These are phyloP conservation scores for Zygosaccharomyces siamensis DNA, from an alignment of 805 yeast genomes.

Conservation along the genomic window DNA sequence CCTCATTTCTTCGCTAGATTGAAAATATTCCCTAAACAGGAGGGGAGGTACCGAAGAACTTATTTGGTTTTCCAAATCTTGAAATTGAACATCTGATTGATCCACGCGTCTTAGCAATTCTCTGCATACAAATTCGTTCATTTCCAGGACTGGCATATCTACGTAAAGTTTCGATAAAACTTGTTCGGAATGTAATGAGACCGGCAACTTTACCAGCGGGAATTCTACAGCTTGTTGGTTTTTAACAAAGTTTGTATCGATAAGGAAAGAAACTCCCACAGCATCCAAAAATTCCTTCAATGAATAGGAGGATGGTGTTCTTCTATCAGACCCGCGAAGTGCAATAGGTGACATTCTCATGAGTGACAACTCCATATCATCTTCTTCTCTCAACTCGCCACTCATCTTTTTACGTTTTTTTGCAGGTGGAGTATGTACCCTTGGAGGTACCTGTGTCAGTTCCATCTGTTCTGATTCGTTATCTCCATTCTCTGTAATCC, in stretches of 20 bases:
- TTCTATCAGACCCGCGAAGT: slow-evolving; percentile 8
- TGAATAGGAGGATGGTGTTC: slow-evolving; percentile 8
- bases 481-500: too few species aligned
- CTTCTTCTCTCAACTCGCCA: slow-evolving; percentile 7
- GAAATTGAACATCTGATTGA: slow-evolving; percentile 46
- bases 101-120: slow-evolving; percentile 48
- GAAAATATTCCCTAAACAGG: slow-evolving; percentile 46
- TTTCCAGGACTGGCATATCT: slow-evolving; percentile 35
- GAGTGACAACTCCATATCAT: slow-evolving; percentile 19
- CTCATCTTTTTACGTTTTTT: slow-evolving; percentile 6
- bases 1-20: slow-evolving; percentile 37
- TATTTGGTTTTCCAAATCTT: slow-evolving; percentile 44
- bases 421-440: slow-evolving; percentile 6
- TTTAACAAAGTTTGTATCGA: slow-evolving; percentile 16
- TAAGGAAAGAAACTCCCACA: slow-evolving; percentile 19
- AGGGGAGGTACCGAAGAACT: slow-evolving; percentile 46
- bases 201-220: slow-evolving; percentile 2
- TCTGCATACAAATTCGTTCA: slow-evolving; percentile 50
- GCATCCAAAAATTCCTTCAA: slow-evolving; percentile 19
- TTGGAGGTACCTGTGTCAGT: slow-evolving; percentile 9
- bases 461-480: slow-evolving; percentile 7
- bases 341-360: slow-evolving; percentile 30
- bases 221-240: slow-evolving; percentile 9
- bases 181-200: slow-evolving; percentile 13
- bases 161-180: slow-evolving; percentile 21